Evolutionary conservation across 768 basidiomycete genomes (phyloP).

Genomic region (Favolaschia claudopus): DNA sequence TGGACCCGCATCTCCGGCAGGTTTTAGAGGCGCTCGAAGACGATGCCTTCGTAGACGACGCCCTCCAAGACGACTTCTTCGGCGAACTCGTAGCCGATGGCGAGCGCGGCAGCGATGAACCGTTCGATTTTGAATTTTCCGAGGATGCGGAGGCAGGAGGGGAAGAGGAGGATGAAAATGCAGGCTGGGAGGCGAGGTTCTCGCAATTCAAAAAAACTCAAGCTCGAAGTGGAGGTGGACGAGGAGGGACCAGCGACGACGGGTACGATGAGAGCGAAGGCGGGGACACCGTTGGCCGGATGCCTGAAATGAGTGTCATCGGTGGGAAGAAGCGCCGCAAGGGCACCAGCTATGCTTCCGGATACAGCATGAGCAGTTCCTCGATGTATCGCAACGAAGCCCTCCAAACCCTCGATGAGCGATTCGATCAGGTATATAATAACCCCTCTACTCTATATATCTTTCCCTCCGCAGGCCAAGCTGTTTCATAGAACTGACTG

Average conservation of each 20-base stretch:
- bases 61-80: slow-evolving; percentile 79
- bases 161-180: slow-evolving; percentile 36
- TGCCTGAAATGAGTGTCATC: slow-evolving; percentile 79
- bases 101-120: slow-evolving; percentile 68
- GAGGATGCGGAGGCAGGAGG: slow-evolving; percentile 54
- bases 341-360: slow-evolving; percentile 85
- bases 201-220: slow-evolving; percentile 75
- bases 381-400: slow-evolving; percentile 95
- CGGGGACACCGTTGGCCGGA: slow-evolving; percentile 80
- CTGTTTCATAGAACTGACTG: background rate
- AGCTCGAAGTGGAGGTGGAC: slow-evolving; percentile 32
- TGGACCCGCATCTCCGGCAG: slow-evolving; percentile 96
- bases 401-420: slow-evolving; percentile 87
- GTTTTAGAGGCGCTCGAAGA: slow-evolving; percentile 94
- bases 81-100: slow-evolving; percentile 74
- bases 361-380: slow-evolving; percentile 97
- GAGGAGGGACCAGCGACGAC: slow-evolving; percentile 52
- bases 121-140: slow-evolving; percentile 69
- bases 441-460: no score
- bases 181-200: slow-evolving; percentile 81
- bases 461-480: background rate
- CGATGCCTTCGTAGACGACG: slow-evolving; percentile 90
- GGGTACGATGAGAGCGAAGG: slow-evolving; percentile 68
- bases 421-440: slow-evolving; percentile 92
- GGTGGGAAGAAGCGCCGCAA: slow-evolving; percentile 79